Base-by-base conservation (phyloP, 2,329 filamentous ascomycete species). In the Botryotinia calthae region DNA sequence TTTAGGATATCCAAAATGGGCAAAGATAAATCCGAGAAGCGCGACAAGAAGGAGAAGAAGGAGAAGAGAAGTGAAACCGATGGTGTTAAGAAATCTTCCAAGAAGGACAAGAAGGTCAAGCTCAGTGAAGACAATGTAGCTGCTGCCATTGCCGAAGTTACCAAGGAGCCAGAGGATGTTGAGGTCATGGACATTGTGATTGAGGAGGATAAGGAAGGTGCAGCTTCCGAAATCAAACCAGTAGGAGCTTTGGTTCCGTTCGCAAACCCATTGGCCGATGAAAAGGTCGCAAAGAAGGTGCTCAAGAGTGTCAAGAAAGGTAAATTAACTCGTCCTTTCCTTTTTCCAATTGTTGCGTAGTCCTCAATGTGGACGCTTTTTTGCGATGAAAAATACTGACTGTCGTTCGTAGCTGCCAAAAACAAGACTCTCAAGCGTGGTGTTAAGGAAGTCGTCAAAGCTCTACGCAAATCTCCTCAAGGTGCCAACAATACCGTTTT, bases 381-480 rank as follows among this genome's bases (percentile, higher is more conserved):
- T 34, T 7, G 68, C 6, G 22, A 42, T 16, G 56, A 59, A 63
- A 71, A n/a, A 65, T 72, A 73, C 77, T 78, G 74, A 79, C 64
- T 54, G 37, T 58, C 25, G 31, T 14, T 54, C 25, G 73, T 83
- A 98, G 96, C 95, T 78, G 95, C 96, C 79, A 97, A 97, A 85
- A 90, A 94, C 85, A 97, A 97, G 85, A 93, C 93, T 74, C 92
- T 99, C 81, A 97, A 97, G 86, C 95, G 96, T 81, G 96, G 96
- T 81, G 96, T 99, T 77, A 99, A 99, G 85, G 96, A 99, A 86
- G 95, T 97, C 81, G 95, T 98, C 85, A 99, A 99, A 86, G 92
- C 95, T 48, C 93, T 99, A 79, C 94, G 96, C 86, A 98, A 98
- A 86, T 95, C 94, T 22, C 87, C 93, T 73, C 83, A 89, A 78